These are phyloP conservation scores for Tetrahymena borealis DNA, from an alignment of 73 alveolate genomes.

Conservation along the genomic window DNA sequence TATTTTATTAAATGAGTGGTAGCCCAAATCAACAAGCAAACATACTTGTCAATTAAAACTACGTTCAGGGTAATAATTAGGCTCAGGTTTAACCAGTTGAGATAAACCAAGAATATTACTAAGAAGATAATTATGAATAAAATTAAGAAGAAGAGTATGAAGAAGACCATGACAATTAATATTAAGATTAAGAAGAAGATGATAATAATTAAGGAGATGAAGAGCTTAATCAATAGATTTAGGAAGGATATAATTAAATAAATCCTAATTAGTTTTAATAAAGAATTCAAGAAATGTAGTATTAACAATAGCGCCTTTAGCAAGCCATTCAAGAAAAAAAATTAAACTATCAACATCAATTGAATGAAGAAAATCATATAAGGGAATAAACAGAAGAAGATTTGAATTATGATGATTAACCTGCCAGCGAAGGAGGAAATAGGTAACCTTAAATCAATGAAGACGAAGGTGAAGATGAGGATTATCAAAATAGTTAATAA, in stretches of 20 bases:
- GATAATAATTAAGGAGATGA: background rate
- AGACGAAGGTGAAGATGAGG: background rate
- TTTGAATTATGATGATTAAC: background rate
- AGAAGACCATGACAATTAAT: background rate
- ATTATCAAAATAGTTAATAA: background rate
- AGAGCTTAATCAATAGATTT: background rate
- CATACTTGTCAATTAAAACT: background rate
- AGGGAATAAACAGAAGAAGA: background rate
- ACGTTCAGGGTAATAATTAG: background rate
- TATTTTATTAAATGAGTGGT: background rate
- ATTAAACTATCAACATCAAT: background rate
- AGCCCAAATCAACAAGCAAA: background rate
- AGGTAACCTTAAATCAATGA: no score
- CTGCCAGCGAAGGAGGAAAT: background rate
- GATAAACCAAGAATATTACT: background rate
- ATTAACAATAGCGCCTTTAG: background rate
- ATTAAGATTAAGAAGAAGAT: background rate
- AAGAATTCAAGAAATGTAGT: background rate
- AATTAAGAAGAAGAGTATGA: background rate
- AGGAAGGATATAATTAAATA: background rate
- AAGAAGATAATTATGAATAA: background rate
- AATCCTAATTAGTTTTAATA: background rate
- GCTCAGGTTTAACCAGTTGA: background rate
- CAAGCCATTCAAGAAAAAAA: no score
- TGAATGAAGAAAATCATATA: background rate